Evolutionary conservation across 2,329 filamentous ascomycete species (phyloP).

Genomic region (Plectosphaerella sp.): DNA sequence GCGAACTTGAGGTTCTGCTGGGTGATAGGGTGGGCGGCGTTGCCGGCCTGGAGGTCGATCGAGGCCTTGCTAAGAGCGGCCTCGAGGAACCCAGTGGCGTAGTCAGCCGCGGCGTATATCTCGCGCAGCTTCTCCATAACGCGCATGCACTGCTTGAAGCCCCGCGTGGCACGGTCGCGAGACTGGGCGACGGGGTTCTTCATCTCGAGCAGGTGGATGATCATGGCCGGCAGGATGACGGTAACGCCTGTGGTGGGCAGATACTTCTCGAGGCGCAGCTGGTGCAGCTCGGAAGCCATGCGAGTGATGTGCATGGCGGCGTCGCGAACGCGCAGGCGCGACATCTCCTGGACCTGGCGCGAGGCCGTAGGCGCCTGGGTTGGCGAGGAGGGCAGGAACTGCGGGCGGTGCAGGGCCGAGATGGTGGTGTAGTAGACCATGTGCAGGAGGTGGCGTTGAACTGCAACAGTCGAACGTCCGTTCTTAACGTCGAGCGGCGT

Average conservation of each 20-base stretch:
- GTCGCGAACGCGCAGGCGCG: constrained; percentile 75
- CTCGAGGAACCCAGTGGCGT: constrained; percentile 91
- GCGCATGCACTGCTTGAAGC: constrained; percentile 88
- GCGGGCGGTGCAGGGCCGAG: constrained; percentile 85
- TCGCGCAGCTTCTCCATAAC: constrained; percentile 85
- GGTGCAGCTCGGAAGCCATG: constrained; percentile 74
- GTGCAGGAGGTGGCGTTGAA: constrained; percentile 83
- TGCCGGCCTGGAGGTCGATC: constrained; percentile 55
- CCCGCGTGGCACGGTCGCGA: constrained; percentile 68
- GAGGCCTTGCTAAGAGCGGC: constrained; percentile 84
- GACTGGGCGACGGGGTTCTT: constrained; percentile 73
- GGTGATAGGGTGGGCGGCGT: constrained; percentile 27
- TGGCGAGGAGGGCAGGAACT: constrained; percentile 75
- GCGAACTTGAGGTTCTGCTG: constrained; percentile 20
- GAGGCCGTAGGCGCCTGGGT: constrained; percentile 46
- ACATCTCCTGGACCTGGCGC: constrained; percentile 74
- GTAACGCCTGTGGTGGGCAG: constrained; percentile 89
- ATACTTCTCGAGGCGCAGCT: constrained; percentile 68
- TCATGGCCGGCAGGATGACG: constrained; percentile 85
- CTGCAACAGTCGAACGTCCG: constrained; percentile 53
- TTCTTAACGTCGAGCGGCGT: constrained; percentile 52
- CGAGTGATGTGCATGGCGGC: constrained; percentile 82
- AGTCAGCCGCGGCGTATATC: constrained; percentile 91
- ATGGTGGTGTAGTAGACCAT: constrained; percentile 93
- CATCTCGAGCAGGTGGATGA: constrained; percentile 89